These are phyloP conservation scores for Aspergillus sojae DNA, from an alignment of 2,329 filamentous ascomycete genomes.

Conservation along the genomic window DNA sequence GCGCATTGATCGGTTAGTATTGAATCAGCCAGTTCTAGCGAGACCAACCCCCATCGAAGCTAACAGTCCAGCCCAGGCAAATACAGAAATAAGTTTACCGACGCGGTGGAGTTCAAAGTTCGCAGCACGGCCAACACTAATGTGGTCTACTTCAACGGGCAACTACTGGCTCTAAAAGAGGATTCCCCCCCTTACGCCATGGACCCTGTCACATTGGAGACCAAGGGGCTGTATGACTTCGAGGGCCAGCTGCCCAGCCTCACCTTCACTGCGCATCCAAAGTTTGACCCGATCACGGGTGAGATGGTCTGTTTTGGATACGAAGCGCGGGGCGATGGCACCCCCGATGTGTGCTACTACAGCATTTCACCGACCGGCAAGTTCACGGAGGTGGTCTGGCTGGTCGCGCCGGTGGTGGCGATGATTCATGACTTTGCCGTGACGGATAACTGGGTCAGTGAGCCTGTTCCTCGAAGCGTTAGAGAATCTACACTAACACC, in stretches of 20 bases:
- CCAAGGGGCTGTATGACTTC: slow-evolving; percentile 55
- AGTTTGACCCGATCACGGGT: slow-evolving; percentile 53
- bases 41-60: no score
- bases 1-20: slow-evolving; percentile 28
- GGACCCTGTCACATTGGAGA: slow-evolving; percentile 51
- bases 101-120: slow-evolving; percentile 38
- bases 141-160: slow-evolving; percentile 60
- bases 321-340: slow-evolving; percentile 46
- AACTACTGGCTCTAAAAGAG: slow-evolving; percentile 52
- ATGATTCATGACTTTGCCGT: slow-evolving; percentile 50
- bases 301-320: slow-evolving; percentile 58
- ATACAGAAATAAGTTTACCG: slow-evolving; percentile 46
- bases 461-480: no score
- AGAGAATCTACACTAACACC: no score
- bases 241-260: slow-evolving; percentile 50
- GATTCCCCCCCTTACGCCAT: slow-evolving; percentile 56
- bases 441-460: slow-evolving; percentile 40
- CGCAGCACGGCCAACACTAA: slow-evolving; percentile 58
- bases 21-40: neutral
- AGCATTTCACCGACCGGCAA: slow-evolving; percentile 32
- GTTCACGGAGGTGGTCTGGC: slow-evolving; percentile 36
- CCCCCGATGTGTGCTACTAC: slow-evolving; percentile 43
- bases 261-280: slow-evolving; percentile 57
- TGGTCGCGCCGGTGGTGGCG: slow-evolving; percentile 37
- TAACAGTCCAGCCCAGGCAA: slow-evolving; percentile 26